These are phyloP conservation scores for Naegleria gruberi DNA, from an alignment of 208 protist genomes.

Conservation along the genomic window DNA sequence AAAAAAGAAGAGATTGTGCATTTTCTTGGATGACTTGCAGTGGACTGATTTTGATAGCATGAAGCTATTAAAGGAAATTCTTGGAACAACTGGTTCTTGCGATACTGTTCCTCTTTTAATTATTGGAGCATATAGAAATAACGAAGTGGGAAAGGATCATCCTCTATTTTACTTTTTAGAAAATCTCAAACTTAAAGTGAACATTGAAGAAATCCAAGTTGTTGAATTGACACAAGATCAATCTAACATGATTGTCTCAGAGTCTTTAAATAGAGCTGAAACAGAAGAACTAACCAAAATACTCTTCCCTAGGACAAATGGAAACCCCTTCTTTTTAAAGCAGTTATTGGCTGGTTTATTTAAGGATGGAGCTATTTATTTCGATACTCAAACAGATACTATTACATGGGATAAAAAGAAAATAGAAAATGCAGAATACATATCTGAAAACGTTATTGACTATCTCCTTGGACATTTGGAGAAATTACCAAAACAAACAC, in stretches of 20 bases:
- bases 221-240: neutral
- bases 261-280: neutral
- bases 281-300: neutral
- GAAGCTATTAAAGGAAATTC: neutral
- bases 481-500: neutral
- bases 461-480: neutral
- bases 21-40: neutral
- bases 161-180: neutral
- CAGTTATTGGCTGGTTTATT: neutral
- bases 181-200: neutral
- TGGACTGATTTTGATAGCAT: neutral
- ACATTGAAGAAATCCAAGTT: neutral
- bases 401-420: too few relatives aligned
- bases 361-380: neutral
- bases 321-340: slow-evolving; percentile 8
- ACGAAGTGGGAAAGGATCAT: neutral
- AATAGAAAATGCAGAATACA: too few relatives aligned
- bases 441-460: neutral
- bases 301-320: neutral
- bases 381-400: too few relatives aligned
- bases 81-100: too few relatives aligned
- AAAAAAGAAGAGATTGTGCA: neutral
- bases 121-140: neutral
- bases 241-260: neutral
- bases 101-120: neutral